phyloP scores from a whole-genome alignment of 306 rosid genomes.

The Cyamopsis tetragonoloba region DNA sequence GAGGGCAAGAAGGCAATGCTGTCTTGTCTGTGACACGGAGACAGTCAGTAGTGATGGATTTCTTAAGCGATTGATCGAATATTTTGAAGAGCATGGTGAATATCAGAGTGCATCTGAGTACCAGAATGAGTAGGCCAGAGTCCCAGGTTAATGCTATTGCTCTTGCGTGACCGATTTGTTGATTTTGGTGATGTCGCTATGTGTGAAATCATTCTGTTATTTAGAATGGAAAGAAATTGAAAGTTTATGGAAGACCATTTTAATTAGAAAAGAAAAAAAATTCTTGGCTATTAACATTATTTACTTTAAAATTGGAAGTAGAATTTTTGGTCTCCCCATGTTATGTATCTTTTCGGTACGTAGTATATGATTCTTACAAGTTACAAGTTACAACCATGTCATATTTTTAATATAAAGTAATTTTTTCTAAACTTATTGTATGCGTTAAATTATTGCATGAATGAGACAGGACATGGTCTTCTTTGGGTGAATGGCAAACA shows the following conservation, averaged over 20 bases:
- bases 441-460: constrained; percentile 5
- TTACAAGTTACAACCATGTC: not conserved
- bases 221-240: not conserved
- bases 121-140: constrained; percentile 47
- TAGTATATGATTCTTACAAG: constrained; percentile 11
- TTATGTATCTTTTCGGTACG: not conserved
- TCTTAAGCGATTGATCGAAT: constrained; percentile 80
- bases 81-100: constrained; percentile 87
- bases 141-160: constrained; percentile 20
- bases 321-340: not conserved
- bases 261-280: not conserved
- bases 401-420: not conserved
- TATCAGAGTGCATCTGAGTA: constrained; percentile 91
- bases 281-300: not conserved
- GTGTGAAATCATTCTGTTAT: constrained; percentile 10
- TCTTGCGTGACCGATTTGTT: constrained; percentile 11
- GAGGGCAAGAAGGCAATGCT: constrained; percentile 91
- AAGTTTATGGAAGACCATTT: not conserved
- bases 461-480: not conserved
- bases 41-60: constrained; percentile 77
- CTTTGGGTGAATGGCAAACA: not conserved
- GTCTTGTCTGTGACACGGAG: constrained; percentile 85
- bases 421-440: not conserved
- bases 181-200: constrained; percentile 19
- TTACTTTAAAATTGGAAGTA: not conserved